Conservation (phyloP, 2,329 filamentous ascomycete species). For the Apiospora phragmitis region DNA sequence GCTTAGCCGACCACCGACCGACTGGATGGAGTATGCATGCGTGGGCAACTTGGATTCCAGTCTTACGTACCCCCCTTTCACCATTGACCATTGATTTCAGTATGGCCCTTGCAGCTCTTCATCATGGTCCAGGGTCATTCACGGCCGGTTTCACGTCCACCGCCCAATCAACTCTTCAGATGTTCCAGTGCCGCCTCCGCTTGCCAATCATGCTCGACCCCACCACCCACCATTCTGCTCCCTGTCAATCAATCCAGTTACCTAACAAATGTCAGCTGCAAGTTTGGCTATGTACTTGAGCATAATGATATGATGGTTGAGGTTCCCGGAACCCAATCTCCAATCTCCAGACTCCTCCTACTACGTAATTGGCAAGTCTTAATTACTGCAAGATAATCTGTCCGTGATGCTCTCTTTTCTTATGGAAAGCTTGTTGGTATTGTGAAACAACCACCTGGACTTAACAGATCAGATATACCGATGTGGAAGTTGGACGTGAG, state of each 20-base stretch:
- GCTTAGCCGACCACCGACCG: neutral
- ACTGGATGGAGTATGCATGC: neutral
- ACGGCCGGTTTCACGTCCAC: neutral
- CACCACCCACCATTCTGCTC: neutral
- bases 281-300: neutral
- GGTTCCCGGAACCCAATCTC: neutral
- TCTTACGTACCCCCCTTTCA: slow-evolving; percentile 4
- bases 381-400: neutral
- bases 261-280: neutral
- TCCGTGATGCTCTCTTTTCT: neutral
- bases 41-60: neutral
- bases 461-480: neutral
- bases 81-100: neutral
- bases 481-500: neutral
- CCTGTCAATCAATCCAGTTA: neutral
- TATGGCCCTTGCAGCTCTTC: slow-evolving; percentile 2
- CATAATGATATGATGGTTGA: neutral
- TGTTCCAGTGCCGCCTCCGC: neutral
- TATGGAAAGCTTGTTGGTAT: neutral
- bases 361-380: slow-evolving; percentile 1
- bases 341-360: neutral
- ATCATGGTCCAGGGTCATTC: neutral
- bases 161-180: neutral
- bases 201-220: neutral
- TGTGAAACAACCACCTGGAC: neutral